A percentile compares a stretch with the other conserved stretches of the same genome.
Conservation (phyloP, 1,139 yeast species). For the Saccharomyces hybrid region DNA sequence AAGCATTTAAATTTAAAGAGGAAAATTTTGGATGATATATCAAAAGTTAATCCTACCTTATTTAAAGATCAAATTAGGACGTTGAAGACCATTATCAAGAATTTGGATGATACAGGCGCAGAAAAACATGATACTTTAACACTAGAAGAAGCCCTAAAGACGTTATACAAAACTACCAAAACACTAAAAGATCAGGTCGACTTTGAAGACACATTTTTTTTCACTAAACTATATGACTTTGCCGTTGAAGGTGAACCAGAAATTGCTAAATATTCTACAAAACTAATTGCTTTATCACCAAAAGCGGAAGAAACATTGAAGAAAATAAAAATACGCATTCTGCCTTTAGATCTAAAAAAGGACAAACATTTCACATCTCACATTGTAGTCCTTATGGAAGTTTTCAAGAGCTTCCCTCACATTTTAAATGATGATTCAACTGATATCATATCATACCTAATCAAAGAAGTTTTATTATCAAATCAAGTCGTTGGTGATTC, state of each 20-base stretch:
- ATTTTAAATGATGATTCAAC: slow-evolving; percentile 48
- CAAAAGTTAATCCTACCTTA: slow-evolving; percentile 56
- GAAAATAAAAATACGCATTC: slow-evolving; percentile 38
- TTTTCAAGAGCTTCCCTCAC: slow-evolving; percentile 47
- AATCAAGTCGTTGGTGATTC: slow-evolving; percentile 35
- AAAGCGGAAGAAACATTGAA: slow-evolving; percentile 38
- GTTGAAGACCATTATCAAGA: slow-evolving; percentile 40
- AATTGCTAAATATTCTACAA: slow-evolving; percentile 63
- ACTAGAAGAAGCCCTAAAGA: slow-evolving; percentile 41
- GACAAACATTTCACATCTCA: slow-evolving; percentile 44
- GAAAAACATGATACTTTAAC: slow-evolving; percentile 21
- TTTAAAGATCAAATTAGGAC: slow-evolving; percentile 53
- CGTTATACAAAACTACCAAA: slow-evolving; percentile 54
- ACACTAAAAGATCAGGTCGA: slow-evolving; percentile 28
- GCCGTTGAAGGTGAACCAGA: slow-evolving; percentile 48
- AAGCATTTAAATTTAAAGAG: slow-evolving; percentile 36
- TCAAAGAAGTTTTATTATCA: slow-evolving; percentile 52
- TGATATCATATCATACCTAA: slow-evolving; percentile 53
- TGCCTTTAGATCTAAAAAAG: slow-evolving; percentile 43
- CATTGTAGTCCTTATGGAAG: slow-evolving; percentile 54
- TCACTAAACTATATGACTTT: slow-evolving; percentile 38
- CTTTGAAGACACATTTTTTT: slow-evolving; percentile 33
- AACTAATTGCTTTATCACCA: slow-evolving; percentile 45
- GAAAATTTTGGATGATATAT: slow-evolving; percentile 48
- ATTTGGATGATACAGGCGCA: slow-evolving; percentile 25